Evolutionary conservation across 169 alveolate genomes (phyloP).

Genomic region (Plasmodium gaboni): DNA sequence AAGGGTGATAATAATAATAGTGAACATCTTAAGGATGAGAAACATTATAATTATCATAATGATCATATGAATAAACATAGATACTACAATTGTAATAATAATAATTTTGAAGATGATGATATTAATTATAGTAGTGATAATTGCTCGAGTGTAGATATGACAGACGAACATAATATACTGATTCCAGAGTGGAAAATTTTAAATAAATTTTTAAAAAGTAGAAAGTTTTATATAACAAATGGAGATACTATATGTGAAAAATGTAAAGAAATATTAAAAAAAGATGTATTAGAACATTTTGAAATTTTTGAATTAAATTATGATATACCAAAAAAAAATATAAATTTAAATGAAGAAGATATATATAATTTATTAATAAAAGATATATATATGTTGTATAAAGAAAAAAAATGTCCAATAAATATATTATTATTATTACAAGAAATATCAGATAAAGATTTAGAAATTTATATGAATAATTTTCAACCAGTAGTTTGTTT

Average conservation of each 20-base stretch:
- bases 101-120: neutral
- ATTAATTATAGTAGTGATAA: neutral
- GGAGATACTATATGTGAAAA: constrained; percentile 36
- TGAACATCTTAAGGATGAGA: neutral
- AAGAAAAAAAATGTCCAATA: constrained; percentile 59
- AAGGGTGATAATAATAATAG: too few species aligned
- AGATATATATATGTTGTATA: constrained; percentile 40
- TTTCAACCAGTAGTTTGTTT: constrained; percentile 24
- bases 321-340: constrained; percentile 45
- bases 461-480: constrained; percentile 13
- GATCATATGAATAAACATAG: neutral
- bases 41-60: neutral
- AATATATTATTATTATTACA: constrained; percentile 45
- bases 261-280: constrained; percentile 28
- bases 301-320: constrained; percentile 63
- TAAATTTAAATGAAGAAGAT: constrained; percentile 24
- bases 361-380: constrained; percentile 47
- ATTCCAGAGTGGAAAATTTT: constrained; percentile 28
- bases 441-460: constrained; percentile 56
- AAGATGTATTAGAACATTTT: constrained; percentile 30
- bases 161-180: neutral
- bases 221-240: constrained; percentile 25
- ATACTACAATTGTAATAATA: neutral
- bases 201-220: constrained; percentile 16
- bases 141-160: neutral